These are phyloP conservation scores for Carex kokanica DNA, from an alignment of 176 grass and related monocot species.

Conservation along the genomic window DNA sequence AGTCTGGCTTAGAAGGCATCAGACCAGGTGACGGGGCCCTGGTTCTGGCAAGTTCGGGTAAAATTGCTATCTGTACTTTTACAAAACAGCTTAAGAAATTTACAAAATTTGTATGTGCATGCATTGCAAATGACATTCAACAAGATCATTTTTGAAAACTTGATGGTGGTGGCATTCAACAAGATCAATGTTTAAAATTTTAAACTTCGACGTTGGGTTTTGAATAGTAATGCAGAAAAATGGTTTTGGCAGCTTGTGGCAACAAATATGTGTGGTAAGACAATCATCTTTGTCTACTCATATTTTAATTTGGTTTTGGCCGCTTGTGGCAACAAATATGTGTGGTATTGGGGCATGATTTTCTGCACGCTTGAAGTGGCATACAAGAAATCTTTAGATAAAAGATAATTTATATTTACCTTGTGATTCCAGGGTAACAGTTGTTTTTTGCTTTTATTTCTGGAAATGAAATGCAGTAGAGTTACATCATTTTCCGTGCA, in stretches of 20 bases:
- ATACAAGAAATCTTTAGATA: background rate
- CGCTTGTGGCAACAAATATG: too few relatives aligned
- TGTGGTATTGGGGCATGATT: background rate
- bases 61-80: background rate
- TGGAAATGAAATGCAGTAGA: constrained; percentile 96
- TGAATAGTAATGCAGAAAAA: background rate
- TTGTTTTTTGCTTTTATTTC: constrained; percentile 42
- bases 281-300: background rate
- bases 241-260: background rate
- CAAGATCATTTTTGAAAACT: background rate
- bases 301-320: constrained; percentile 7
- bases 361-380: background rate
- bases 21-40: too few relatives aligned
- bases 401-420: background rate
- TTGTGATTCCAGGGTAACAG: background rate
- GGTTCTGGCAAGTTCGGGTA: background rate
- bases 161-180: background rate
- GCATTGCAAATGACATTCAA: background rate
- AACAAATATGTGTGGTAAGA: background rate
- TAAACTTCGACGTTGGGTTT: background rate
- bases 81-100: background rate
- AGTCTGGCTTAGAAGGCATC: too few relatives aligned
- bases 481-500: constrained; percentile 99
- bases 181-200: background rate
- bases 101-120: background rate